Conservation (phyloP, 1,139 yeast genomes). For the Chernovozyma sophiae-reginae region DNA sequence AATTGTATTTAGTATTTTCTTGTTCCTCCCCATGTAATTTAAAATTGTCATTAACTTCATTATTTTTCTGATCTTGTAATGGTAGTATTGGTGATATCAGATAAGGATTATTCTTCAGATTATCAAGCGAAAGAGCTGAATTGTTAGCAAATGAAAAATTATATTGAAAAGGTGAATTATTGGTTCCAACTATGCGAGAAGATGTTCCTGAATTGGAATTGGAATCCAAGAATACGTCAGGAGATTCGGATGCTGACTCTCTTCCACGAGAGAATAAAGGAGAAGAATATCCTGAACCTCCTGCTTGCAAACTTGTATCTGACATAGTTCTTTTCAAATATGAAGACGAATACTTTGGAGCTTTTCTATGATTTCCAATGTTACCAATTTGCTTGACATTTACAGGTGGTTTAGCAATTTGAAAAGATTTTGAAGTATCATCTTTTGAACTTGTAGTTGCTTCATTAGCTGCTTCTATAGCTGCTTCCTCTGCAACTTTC, state of each 20-base stretch:
- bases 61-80: constrained; percentile 9
- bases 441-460: background rate
- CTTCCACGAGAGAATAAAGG: background rate
- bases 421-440: background rate
- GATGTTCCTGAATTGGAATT: constrained; percentile 1
- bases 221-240: constrained; percentile 1
- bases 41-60: constrained; percentile 3
- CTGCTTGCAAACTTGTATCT: constrained; percentile 22
- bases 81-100: constrained; percentile 39
- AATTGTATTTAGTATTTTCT: background rate
- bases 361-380: constrained; percentile 18
- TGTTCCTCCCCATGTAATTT: constrained; percentile 1
- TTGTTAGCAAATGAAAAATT: constrained; percentile 14
- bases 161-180: constrained; percentile 5
- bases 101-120: constrained; percentile 33
- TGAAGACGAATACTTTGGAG: constrained; percentile 39
- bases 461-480: background rate
- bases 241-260: constrained; percentile 2
- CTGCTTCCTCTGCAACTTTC: background rate
- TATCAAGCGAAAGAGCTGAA: constrained; percentile 20
- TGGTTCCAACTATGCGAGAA: constrained; percentile 5
- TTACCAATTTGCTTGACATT: constrained; percentile 3
- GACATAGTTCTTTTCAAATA: constrained; percentile 35
- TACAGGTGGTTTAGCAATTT: background rate
- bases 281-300: background rate